A percentile compares a stretch with the other conserved stretches of the same genome.
These are phyloP conservation scores for Phyllachora maydis DNA, from an alignment of 2,329 filamentous ascomycete genomes.

Conservation along the genomic window DNA sequence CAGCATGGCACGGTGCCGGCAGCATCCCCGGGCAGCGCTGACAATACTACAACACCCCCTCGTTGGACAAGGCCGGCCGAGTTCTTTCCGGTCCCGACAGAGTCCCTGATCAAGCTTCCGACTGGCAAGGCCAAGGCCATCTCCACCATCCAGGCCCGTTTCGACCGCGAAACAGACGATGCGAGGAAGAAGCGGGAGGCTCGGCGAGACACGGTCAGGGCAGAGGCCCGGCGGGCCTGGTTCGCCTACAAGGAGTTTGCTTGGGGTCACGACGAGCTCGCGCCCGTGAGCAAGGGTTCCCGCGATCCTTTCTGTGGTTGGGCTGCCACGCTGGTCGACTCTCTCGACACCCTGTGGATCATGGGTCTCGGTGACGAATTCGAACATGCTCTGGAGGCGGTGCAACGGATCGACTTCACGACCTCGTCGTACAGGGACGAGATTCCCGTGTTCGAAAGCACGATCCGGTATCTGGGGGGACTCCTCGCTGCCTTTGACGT, in stretches of 20 bases:
- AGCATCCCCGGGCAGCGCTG: conserved; percentile 5
- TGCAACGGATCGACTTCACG: conserved; percentile 67
- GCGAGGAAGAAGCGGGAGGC: conserved; percentile 40
- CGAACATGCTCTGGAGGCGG: conserved; percentile 49
- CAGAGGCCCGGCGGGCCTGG: conserved; percentile 65
- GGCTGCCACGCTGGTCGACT: conserved; percentile 74
- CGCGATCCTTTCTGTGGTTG: conserved; percentile 79
- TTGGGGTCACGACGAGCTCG: conserved; percentile 73
- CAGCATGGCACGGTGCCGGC: background rate
- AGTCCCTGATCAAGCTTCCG: conserved; percentile 57
- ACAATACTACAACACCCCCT: conserved; percentile 10
- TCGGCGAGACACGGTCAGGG: conserved; percentile 46
- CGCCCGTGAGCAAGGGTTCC: conserved; percentile 44
- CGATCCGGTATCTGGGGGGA: conserved; percentile 78
- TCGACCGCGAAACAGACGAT: conserved; percentile 40
- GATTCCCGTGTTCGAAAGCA: conserved; percentile 85
- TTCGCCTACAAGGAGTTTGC: conserved; percentile 59
- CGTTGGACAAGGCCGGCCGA: conserved; percentile 62
- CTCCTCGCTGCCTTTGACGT: conserved; percentile 75
- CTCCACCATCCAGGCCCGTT: conserved; percentile 56
- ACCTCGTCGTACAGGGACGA: conserved; percentile 35
- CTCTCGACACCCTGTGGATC: conserved; percentile 71
- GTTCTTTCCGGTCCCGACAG: conserved; percentile 63
- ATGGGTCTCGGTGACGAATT: conserved; percentile 66
- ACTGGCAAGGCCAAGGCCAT: conserved; percentile 48